Base-by-base conservation (phyloP, 2,329 filamentous ascomycete species). In the Pyrenophora seminiperda region DNA sequence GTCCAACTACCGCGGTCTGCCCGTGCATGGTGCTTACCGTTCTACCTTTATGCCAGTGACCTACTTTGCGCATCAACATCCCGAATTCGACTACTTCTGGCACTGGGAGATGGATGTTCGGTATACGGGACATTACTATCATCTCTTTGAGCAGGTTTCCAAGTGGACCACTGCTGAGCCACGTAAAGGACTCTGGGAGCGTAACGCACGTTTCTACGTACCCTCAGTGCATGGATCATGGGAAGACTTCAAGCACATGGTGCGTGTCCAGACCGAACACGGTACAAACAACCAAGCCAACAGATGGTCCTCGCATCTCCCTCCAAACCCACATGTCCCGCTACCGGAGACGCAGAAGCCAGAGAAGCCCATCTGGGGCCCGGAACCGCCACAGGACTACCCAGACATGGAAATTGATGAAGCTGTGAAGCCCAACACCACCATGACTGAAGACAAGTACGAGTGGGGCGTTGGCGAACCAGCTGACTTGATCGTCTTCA, bases 61-160 rank as follows among this genome's bases (percentile, higher is more conserved):
- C 67, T 89, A 93, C 73, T 97, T 97, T 70, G 90, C 92, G 5
- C 86, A 92, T 66, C 83, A 85, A 63, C 91, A 96, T 72, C 89
- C 90, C 1, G 91, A 96, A 71, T 96, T 92, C 67, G 90, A 95
- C 39, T 90, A 86, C 75, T 91, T 91, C 73, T 96, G 91, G 91
- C 90, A 96, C 60, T 95, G 91, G 90, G 91, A 96, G 73, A 93
- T 96, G 87, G 91, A 96, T 65, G 85, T 92, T 36, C 86, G 91
- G 22, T 96, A 95, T 72, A 94, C 89, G 0, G 91, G 91, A 29
- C 91, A 96, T 73, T 93, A 89, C 76, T 91, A 91, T 72, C 87
- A 92, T 65, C 80, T 93, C 11, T 86, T 93, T 56, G 79, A 87
- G 54, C 82, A 84, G 34, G 78, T 90, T 10, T 80, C 80, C 11